Percentiles rank a stretch among this genome's conserved stretches.
phyloP scores from a whole-genome alignment of 805 yeast genomes.

The Saccharomycopsis lassenensis region DNA sequence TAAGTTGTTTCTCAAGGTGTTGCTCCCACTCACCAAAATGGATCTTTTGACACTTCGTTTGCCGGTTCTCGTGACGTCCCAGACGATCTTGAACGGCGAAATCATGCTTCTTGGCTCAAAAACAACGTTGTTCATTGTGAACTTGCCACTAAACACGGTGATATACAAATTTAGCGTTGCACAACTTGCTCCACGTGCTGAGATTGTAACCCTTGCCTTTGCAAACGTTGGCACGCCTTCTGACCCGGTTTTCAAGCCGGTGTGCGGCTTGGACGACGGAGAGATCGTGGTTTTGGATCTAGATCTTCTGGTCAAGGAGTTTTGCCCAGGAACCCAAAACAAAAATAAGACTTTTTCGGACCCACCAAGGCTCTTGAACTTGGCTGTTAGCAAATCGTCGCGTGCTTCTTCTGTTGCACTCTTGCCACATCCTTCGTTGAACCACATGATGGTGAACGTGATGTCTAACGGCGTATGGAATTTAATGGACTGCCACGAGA shows the following conservation, averaged over 20 bases:
- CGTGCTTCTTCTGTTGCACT: slow-evolving; percentile 14
- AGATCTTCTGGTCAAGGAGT: too few species aligned
- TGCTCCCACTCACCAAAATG: slow-evolving; percentile 11
- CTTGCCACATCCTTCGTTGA: slow-evolving; percentile 15
- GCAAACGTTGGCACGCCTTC: slow-evolving; percentile 10
- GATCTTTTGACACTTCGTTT: slow-evolving; percentile 5
- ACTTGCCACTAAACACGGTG: slow-evolving; percentile 9
- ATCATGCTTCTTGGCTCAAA: slow-evolving; percentile 10
- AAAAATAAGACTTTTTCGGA: too few species aligned
- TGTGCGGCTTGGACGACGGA: slow-evolving; percentile 17
- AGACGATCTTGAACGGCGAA: slow-evolving; percentile 11
- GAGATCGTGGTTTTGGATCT: too few species aligned
- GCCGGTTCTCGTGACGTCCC: too few species aligned
- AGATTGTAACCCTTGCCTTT: slow-evolving; percentile 5
- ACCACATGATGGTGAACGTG: slow-evolving; percentile 18
- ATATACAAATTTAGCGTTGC: slow-evolving; percentile 7
- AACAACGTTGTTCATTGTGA: slow-evolving; percentile 11
- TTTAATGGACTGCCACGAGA: slow-evolving; percentile 6
- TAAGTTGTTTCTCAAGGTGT: slow-evolving; percentile 3
- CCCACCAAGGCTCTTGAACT: too few species aligned
- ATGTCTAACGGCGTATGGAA: slow-evolving; percentile 16
- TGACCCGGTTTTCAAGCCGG: slow-evolving; percentile 15
- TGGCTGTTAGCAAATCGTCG: too few species aligned
- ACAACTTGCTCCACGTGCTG: background rate
- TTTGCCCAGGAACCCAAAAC: too few species aligned